Base-by-base conservation (phyloP, 495 filamentous ascomycete species). In the Talaromyces wortmannii region DNA sequence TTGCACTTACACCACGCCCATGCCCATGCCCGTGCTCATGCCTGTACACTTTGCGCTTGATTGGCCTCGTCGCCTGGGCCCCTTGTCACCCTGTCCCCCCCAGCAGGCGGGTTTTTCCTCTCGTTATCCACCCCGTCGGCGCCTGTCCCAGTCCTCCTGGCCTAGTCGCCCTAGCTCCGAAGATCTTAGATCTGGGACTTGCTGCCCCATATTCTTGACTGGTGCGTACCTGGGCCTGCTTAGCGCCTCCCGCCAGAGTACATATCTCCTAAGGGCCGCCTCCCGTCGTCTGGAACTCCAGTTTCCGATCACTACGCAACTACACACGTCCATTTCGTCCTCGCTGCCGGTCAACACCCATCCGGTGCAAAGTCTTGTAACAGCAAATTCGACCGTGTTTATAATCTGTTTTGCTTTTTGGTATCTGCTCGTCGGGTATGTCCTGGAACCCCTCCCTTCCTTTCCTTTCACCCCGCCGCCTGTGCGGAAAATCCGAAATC, bases 161-260 rank as follows among this genome's bases (percentile, higher is more conserved):
- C 36, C 36, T 40, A 40, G 36, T 13, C 36, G 36, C 13, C 36
- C 36, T 40, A 53, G 52, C 44, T 17, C 40, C 52, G 52, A 53
- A 53, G 52, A 53, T 53, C 52, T 53, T 31, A 53, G 52, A 53
- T 53, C 52, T 53, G 6, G 16, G 30, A 42, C 44, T 40, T 40
- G 50, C 29, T 53, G n/a, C 42, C 17, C 36, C 36, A 40, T 40
- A 13, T 40, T 40, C 36, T 40, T 46, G 23, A 29, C 23, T 43
- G 32, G 15, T 44, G 42, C 50, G 32, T 52, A 52, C 40, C 42
- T 52, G 42, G 52, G 43, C 43, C 52, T 46, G 52, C 23, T 53
- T 53, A 45, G 18, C 33, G 13, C 40, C 13, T 10, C 32, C 52
- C 17, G 42, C 30, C 12, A 13, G 16, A 40, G 36, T 40, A 40